Conservation (phyloP, 352 stramenopile species). For the Phytophthora idaei region DNA sequence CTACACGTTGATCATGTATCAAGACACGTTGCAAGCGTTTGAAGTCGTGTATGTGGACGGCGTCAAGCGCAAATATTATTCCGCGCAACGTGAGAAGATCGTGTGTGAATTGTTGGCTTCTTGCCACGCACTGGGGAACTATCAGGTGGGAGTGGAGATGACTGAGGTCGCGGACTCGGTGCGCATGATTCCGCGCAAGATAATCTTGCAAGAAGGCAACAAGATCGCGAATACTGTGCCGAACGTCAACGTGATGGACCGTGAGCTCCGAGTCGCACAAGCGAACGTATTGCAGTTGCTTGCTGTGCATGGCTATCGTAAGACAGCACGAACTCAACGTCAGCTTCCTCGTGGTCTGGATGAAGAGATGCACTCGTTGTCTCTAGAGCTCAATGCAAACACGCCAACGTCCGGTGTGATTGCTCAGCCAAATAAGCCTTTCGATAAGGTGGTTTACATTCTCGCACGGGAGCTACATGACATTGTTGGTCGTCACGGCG, state of each 20-base stretch:
- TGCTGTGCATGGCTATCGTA: slow-evolving; percentile 58
- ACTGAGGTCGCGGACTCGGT: slow-evolving; percentile 54
- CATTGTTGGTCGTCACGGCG: slow-evolving; percentile 60
- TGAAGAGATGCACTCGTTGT: slow-evolving; percentile 75
- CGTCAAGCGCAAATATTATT: slow-evolving; percentile 72
- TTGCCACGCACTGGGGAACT: slow-evolving; percentile 75
- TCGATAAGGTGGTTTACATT: slow-evolving; percentile 72
- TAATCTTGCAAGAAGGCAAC: slow-evolving; percentile 71
- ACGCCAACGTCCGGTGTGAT: slow-evolving; percentile 75
- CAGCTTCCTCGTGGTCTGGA: slow-evolving; percentile 71
- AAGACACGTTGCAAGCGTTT: slow-evolving; percentile 67
- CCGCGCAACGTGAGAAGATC: slow-evolving; percentile 71
- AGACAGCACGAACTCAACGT: slow-evolving; percentile 66
- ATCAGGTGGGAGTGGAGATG: slow-evolving; percentile 66
- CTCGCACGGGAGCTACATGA: slow-evolving; percentile 76
- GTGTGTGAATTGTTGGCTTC: slow-evolving; percentile 76
- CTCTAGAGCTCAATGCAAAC: slow-evolving; percentile 82
- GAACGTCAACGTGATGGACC: slow-evolving; percentile 64
- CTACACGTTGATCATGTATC: slow-evolving; percentile 72
- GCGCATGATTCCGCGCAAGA: slow-evolving; percentile 76
- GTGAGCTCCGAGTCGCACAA: slow-evolving; percentile 73
- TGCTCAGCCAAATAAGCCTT: slow-evolving; percentile 76
- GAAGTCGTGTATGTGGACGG: slow-evolving; percentile 80
- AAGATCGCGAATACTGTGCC: slow-evolving; percentile 43
- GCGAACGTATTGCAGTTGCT: slow-evolving; percentile 68